Percentiles rank a stretch among this genome's conserved stretches.
Conservation (phyloP, 2,329 filamentous ascomycete species). For the Rosellinia necatrix region DNA sequence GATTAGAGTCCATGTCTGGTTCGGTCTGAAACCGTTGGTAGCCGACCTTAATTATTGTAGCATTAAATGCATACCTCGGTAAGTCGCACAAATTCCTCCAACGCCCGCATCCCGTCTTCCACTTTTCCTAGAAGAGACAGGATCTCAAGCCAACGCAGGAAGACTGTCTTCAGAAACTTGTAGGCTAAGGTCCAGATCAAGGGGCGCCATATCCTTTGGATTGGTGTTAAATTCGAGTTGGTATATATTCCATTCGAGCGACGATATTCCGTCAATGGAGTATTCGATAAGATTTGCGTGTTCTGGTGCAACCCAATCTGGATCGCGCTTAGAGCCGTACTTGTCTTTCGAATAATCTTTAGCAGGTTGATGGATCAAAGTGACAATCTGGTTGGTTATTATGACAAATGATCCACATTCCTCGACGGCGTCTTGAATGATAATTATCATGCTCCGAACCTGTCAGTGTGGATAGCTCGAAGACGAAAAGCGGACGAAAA, state of each 20-base stretch:
- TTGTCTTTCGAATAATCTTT: conserved; percentile 8
- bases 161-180: not conserved
- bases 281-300: not conserved
- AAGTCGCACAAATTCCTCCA: not conserved
- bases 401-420: conserved; percentile 6
- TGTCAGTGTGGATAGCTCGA: not conserved
- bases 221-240: not conserved
- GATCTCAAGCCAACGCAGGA: conserved; percentile 12
- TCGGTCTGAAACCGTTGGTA: not conserved
- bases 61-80: not conserved
- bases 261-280: conserved; percentile 3
- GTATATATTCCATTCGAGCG: not conserved
- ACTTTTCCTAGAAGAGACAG: conserved; percentile 4
- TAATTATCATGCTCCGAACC: not conserved
- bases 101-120: not conserved
- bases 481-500: conserved; percentile 3
- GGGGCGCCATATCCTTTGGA: not conserved
- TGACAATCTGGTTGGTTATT: not conserved
- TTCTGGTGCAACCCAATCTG: not conserved
- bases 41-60: not conserved
- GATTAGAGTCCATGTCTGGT: not conserved
- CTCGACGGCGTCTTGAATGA: not conserved
- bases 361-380: conserved; percentile 9
- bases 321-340: not conserved
- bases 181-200: not conserved